Conservation (phyloP, 345 rosid genomes). For the Dipteronia dyeriana region DNA sequence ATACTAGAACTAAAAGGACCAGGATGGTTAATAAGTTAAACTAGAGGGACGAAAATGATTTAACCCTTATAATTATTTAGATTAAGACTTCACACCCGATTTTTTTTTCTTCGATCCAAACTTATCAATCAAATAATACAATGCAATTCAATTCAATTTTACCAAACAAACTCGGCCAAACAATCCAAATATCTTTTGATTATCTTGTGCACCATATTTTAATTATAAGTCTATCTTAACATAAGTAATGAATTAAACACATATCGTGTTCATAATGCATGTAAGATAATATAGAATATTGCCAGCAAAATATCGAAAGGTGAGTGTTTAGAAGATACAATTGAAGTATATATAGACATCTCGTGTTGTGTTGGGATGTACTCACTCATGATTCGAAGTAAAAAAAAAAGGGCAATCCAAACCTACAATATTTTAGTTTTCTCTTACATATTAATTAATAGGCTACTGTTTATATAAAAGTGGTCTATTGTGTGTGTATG, state of each 20-base stretch:
- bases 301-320: slow-evolving; percentile 14
- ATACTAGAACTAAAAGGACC: too few relatives aligned
- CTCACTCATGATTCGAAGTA: too few relatives aligned
- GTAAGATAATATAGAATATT: neutral
- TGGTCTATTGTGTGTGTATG: too few relatives aligned
- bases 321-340: neutral
- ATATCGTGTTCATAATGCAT: neutral
- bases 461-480: neutral
- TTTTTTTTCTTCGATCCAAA: too few relatives aligned
- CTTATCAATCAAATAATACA: too few relatives aligned
- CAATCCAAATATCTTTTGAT: neutral
- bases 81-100: too few relatives aligned
- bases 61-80: too few relatives aligned
- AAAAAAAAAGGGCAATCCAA: neutral
- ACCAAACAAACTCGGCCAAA: neutral
- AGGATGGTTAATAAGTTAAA: too few relatives aligned
- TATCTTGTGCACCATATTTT: neutral
- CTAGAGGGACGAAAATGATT: too few relatives aligned
- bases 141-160: too few relatives aligned
- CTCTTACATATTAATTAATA: neutral
- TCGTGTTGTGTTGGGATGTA: neutral
- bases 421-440: neutral
- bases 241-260: too few relatives aligned
- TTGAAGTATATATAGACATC: neutral
- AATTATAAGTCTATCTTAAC: neutral